Percentiles rank a stretch among this genome's conserved stretches.
These are phyloP conservation scores for Phytophthora ohioensis DNA, from an alignment of 352 stramenopile genomes.

Conservation along the genomic window DNA sequence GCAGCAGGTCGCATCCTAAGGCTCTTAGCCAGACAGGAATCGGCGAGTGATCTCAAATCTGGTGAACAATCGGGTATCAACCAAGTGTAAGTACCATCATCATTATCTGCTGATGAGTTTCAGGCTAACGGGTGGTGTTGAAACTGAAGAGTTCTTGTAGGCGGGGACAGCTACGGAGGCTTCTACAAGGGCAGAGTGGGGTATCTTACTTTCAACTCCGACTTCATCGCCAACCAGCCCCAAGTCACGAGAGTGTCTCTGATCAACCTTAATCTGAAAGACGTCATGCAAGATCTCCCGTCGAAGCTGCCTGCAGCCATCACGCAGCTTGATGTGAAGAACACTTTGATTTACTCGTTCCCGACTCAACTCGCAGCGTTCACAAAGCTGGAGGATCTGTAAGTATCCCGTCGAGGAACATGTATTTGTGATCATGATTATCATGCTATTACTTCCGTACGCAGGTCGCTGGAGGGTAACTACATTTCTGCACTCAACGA, in stretches of 20 bases:
- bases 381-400: slow-evolving; percentile 27
- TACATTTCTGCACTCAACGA: slow-evolving; percentile 33
- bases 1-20: slow-evolving; percentile 49
- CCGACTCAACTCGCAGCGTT: slow-evolving; percentile 26
- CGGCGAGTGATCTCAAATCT: slow-evolving; percentile 45
- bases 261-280: slow-evolving; percentile 39
- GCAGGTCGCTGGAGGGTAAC: slow-evolving; percentile 32
- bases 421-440: background rate
- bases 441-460: background rate
- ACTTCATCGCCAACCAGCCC: slow-evolving; percentile 38
- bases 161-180: slow-evolving; percentile 22
- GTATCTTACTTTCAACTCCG: slow-evolving; percentile 32
- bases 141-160: slow-evolving; percentile 18
- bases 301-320: slow-evolving; percentile 29
- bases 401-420: background rate
- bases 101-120: background rate
- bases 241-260: slow-evolving; percentile 38
- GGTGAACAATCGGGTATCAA: slow-evolving; percentile 37
- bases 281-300: slow-evolving; percentile 19
- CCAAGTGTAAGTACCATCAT: slow-evolving; percentile 27
- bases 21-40: slow-evolving; percentile 50
- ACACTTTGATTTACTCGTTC: slow-evolving; percentile 37
- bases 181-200: slow-evolving; percentile 37
- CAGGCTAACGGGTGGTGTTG: slow-evolving; percentile 11
- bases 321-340: slow-evolving; percentile 31